Evolutionary conservation across 2,329 filamentous ascomycete genomes (phyloP), one percentile per base, ranked within the genome.

Genomic region (Magnaporthales sp.): DNA sequence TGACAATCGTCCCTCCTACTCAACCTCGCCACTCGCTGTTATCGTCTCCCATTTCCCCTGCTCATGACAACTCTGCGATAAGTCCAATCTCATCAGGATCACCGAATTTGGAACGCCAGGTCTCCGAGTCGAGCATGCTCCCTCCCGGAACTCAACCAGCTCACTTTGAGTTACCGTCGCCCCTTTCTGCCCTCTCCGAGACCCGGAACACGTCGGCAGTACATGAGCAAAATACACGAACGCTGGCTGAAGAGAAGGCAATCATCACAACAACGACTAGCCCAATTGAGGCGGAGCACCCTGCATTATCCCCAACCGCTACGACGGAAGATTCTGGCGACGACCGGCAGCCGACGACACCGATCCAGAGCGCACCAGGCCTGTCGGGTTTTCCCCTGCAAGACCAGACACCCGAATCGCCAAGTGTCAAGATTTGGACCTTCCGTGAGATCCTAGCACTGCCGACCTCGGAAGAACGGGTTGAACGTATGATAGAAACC

Each of bases 401-500:
- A 56, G 38, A 29, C 30, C 62, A 51, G 56, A 46, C 67, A 31
- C 64, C 56, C 24, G 13, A 19, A 15, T 67, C 24, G 54, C 66
- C 62, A 24, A 63, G 13, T 60, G 61, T 71, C 60, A 83, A 80
- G 62, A 79, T 85, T 51, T 82, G 84, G 69, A 80, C 84, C 1
- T 93, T 96, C 77, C 86, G 88, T 64, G 90, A 96, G 67, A 96
- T 97, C 68, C 82, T 92, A 72, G 86, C 85, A 9, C 82, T 95
- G 64, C 82, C 85, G 19, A 86, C 85, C 1, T 77, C 88, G 0
- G 76, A 82, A 15, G 89, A 95, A 70, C 87, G 93, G 24, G 91
- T 95, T 68, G 80, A 83, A 60, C 89, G 87, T 15, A 96, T 91
- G 75, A 86, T 91, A 67, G 85, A 89, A 67, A 90, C 91, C 0